Conservation (phyloP, 2,329 filamentous ascomycete genomes). For the Penicillium crustosum region DNA sequence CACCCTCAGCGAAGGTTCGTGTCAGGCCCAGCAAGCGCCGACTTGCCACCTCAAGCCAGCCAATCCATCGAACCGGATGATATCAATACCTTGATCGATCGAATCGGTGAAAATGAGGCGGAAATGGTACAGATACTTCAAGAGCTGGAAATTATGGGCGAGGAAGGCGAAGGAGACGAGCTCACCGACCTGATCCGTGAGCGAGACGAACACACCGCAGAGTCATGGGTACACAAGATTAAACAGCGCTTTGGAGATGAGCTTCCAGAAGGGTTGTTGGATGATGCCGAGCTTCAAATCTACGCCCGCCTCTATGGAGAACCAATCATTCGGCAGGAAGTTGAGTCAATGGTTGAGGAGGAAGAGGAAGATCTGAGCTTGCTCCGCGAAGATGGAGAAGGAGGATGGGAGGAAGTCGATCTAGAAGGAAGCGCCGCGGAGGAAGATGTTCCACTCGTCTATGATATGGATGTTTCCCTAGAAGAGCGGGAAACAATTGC, state of each 20-base stretch:
- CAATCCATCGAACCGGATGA: constrained; percentile 26
- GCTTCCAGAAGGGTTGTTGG: constrained; percentile 70
- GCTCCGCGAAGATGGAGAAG: constrained; percentile 40
- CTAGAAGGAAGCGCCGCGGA: constrained; percentile 20
- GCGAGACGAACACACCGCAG: constrained; percentile 34
- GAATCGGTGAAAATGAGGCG: constrained; percentile 38
- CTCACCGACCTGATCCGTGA: constrained; percentile 33
- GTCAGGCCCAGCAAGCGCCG: constrained; percentile 24
- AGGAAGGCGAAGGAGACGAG: constrained; percentile 29
- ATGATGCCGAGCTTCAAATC: constrained; percentile 67
- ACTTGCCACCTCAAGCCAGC: constrained; percentile 17
- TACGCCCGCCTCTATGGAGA: constrained; percentile 81
- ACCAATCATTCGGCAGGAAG: constrained; percentile 51
- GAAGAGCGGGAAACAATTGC: constrained; percentile 31
- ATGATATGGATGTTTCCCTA: constrained; percentile 32
- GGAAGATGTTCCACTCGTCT: constrained; percentile 28
- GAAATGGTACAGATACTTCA: constrained; percentile 37
- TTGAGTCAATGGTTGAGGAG: constrained; percentile 28
- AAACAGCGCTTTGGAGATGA: constrained; percentile 74
- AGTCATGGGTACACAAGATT: constrained; percentile 61
- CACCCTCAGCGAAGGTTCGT: constrained; percentile 22
- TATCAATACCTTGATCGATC: constrained; percentile 40
- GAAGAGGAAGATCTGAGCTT: constrained; percentile 32
- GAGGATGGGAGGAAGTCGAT: constrained; percentile 40
- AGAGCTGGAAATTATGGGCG: constrained; percentile 35